Base-by-base conservation (phyloP, 345 rosid species). In the Rhodamnia argentea region DNA sequence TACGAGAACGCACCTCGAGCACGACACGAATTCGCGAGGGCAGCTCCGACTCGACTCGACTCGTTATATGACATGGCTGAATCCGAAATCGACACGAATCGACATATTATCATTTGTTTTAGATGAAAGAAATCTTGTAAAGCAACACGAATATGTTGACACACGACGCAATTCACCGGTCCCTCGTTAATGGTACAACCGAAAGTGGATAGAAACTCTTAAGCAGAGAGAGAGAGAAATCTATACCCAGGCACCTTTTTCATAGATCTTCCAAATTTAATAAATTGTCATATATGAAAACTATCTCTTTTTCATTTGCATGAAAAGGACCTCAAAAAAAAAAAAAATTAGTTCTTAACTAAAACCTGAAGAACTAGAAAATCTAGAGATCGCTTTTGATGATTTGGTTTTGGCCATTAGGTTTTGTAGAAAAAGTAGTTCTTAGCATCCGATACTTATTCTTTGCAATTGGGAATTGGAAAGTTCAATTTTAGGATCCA, bases 21-120 rank as follows among this genome's bases (percentile, higher is more conserved):
- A 26, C 0, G 75, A 62, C 11, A 62, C 22, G 22, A 8, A 29
- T 62, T 62, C 23, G 3, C 57, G 3, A 29, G 75, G 7, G 42
- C 22, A 62, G 29, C 10, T 62, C 23, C 16, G 15, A 29, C 83
- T 24, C 1, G 12, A 44, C 32, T 44, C 7, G 7, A 70, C 40
- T n/a, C n/a, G 1, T 1, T 12, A 13, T 6, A 13, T 10, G 6
- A 23, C 5, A 47, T 0, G 7, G 3, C 16, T 0, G 14, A 51
- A 81, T 13, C 11, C 2, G 26, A 81, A 51, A 47, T 47, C 37
- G 24, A 82, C 37, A 24, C 27, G 2, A 32, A 70, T 0, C 1
- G 1, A 32, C 24, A 70, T 2, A 18, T 9, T 37, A 32, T 16
- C 13, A 32, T 64, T 32, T 64, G 29, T 29, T 29, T 15, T 7